Base-by-base conservation (phyloP, 495 filamentous ascomycete species). In the Venustampulla echinocandica region DNA sequence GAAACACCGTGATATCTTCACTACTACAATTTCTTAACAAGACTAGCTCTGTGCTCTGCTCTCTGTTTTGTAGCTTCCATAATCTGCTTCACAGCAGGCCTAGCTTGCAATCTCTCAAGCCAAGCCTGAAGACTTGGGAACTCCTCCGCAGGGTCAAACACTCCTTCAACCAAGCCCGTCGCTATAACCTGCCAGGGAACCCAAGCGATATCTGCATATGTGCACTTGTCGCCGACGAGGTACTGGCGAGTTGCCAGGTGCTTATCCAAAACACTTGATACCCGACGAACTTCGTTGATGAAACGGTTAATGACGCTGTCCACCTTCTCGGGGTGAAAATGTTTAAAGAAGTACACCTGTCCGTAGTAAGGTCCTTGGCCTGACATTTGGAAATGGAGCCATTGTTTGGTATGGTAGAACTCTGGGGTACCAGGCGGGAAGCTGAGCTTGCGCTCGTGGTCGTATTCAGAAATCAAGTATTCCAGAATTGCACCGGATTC, bases 321-420 rank as follows among this genome's bases (percentile, higher is more conserved):
- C 15, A 76, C 17, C 60, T 77, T 67, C 61, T 83, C 79, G 0
- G 68, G 28, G 63, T 86, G 24, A 17, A 39, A 5, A 23, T 6
- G 3, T 58, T 52, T n/a, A 37, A 41, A 25, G 55, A 60, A 58
- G 62, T 68, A 69, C 13, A 52, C 65, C 56, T 81, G 77, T 15
- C 79, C 76, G 53, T 69, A 85, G 63, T 83, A 85, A 0, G 81
- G 81, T 0, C 79, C 82, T 60, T 86, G 82, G n/a, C 81, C 80
- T 2, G 70, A 72, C 54, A 70, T 65, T 64, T 87, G 82, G 66
- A 77, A 85, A 58, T 71, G 71, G 0, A 85, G 67, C 69, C 74
- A 86, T 56, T 87, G 82, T 55, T 78, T 77, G 25, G 69, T 66
- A 2, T 64, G 64, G 58, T 69, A 74, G 39, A 63, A 67, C 41